These are phyloP conservation scores for Zymoseptoria pseudotritici DNA, from an alignment of 2,329 filamentous ascomycete genomes.

Conservation along the genomic window DNA sequence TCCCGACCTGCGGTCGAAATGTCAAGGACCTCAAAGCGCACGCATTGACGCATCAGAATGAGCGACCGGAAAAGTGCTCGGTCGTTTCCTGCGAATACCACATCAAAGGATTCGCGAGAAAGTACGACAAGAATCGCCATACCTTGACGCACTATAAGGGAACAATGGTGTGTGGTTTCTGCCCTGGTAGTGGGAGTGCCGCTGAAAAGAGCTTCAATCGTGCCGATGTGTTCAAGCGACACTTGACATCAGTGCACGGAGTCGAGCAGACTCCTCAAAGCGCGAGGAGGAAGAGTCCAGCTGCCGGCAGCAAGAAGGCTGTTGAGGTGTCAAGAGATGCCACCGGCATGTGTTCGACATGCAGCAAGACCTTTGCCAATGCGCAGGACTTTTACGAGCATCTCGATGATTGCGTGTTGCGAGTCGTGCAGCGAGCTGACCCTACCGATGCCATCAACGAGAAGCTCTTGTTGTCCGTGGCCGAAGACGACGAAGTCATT, in stretches of 20 bases:
- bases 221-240: slow-evolving; percentile 91
- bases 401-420: slow-evolving; percentile 63
- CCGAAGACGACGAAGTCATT: slow-evolving; percentile 50
- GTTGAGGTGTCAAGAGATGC: slow-evolving; percentile 66
- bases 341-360: slow-evolving; percentile 86
- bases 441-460: slow-evolving; percentile 52
- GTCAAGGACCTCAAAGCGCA: slow-evolving; percentile 93
- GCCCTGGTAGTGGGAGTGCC: slow-evolving; percentile 77
- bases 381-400: slow-evolving; percentile 98
- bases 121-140: slow-evolving; percentile 95
- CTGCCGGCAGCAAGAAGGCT: slow-evolving; percentile 51
- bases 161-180: slow-evolving; percentile 95
- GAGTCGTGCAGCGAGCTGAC: slow-evolving; percentile 54
- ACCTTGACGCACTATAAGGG: slow-evolving; percentile 95
- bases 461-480: slow-evolving; percentile 50
- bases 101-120: slow-evolving; percentile 83
- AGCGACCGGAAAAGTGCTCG: slow-evolving; percentile 89
- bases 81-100: slow-evolving; percentile 90
- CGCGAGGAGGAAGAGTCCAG: slow-evolving; percentile 65
- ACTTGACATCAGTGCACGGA: slow-evolving; percentile 81
- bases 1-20: slow-evolving; percentile 73
- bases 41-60: slow-evolving; percentile 86
- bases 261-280: slow-evolving; percentile 92
- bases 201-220: slow-evolving; percentile 94
- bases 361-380: slow-evolving; percentile 72